These are phyloP conservation scores for Aphanomyces stellatus DNA, from an alignment of 352 stramenopile genomes.

Conservation along the genomic window DNA sequence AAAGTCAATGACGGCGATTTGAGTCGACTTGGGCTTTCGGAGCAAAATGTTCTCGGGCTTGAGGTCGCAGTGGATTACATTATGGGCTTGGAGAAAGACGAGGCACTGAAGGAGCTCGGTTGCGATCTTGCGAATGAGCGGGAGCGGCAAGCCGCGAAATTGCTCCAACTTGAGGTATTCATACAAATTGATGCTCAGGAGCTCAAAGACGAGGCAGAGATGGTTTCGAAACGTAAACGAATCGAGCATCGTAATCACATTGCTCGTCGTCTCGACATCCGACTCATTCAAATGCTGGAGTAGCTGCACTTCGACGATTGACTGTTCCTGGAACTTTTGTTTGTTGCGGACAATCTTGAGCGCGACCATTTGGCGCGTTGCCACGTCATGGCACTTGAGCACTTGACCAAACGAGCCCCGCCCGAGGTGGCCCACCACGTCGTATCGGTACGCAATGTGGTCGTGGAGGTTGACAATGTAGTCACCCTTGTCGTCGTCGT, in stretches of 20 bases:
- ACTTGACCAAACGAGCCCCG: conserved; percentile 98
- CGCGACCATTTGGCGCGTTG: conserved; percentile 81
- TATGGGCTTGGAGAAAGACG: conserved; percentile 54
- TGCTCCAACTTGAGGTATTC: conserved; percentile 94
- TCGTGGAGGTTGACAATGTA: conserved; percentile 94
- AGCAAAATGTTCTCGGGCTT: conserved; percentile 97
- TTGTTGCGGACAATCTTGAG: conserved; percentile 99
- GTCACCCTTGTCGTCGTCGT: conserved; percentile 95
- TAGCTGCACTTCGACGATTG: conserved; percentile 93
- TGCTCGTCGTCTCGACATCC: conserved; percentile 56
- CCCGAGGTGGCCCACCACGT: conserved; percentile 91
- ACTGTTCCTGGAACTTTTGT: conserved; percentile 92
- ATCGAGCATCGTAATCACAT: conserved; percentile 88
- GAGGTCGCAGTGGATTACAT: conserved; percentile 96
- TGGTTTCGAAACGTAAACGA: conserved; percentile 92
- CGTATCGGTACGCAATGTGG: conserved; percentile 90
- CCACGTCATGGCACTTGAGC: conserved; percentile 87
- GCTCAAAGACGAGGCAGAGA: conserved; percentile 95
- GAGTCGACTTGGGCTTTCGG: conserved; percentile 68
- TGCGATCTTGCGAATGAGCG: conserved; percentile 80
- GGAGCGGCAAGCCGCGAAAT: conserved; percentile 91
- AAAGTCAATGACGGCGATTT: conserved; percentile 98
- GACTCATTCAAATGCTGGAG: conserved; percentile 73
- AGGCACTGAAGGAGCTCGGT: conserved; percentile 84
- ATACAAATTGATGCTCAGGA: conserved; percentile 94